Evolutionary conservation across 305 asterid genomes (phyloP), one percentile per base, ranked within the genome.

Genomic region (Lippia alba): DNA sequence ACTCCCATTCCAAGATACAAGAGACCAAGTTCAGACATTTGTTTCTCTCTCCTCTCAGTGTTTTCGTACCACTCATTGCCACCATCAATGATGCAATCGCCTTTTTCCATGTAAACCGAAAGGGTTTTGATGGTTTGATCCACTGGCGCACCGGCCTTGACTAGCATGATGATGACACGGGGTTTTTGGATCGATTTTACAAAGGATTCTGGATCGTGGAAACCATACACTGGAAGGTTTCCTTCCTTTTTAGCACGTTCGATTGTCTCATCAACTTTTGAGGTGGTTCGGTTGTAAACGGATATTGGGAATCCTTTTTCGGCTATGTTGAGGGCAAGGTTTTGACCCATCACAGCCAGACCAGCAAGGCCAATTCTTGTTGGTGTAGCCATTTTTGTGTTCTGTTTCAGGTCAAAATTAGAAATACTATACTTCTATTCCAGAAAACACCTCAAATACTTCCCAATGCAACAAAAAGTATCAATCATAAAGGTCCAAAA

Each of bases 1-100:
- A 89, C 92, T 32, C 96, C 96, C 96, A 89, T 89, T 36, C 96
- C 92, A 7, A 89, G 92, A 85, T 86, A 89, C 54, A 84, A 83
- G 16, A 86, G 70, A 30, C 92, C 92, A 44, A 54, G 36, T 32
- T 83, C 85, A 5, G 85, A 75, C 78, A 86, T 73, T 73, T 83
- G 82, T 59, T 83, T 84, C 74, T 75, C 86, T 75, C 96, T 84
- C 80, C 96, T 83, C 78, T 86, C 96, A 0, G 96, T 86, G 82
- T 89, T 89, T 72, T 86, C 96, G 48, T 89, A 89, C 96, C 96
- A 89, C 76, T 89, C 96, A 41, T 86, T 89, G 57, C 96, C 96
- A 73, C 92, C 96, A 64, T 89, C 92, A 39, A 86, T 77, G 65
- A 89, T 84, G 78, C 92, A 86, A 77, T 89, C 92, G 39, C 92